Evolutionary conservation across 2,329 filamentous ascomycete species (phyloP).

Genomic region (Pseudocercospora fijiensis): DNA sequence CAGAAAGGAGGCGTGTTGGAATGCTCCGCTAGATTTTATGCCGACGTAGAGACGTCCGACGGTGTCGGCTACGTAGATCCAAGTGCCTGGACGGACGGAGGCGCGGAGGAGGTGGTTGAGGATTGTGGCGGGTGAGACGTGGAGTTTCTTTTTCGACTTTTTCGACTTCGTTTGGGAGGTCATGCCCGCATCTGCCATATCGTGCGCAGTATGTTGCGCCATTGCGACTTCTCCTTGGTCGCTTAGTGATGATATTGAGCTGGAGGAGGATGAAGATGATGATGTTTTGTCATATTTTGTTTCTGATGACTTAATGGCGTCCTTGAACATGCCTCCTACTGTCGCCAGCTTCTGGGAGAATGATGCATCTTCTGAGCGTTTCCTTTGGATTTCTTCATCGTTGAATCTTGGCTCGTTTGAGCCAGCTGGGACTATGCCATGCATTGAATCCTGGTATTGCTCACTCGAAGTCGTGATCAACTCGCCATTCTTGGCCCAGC

Average conservation of each 20-base stretch:
- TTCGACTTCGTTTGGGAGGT: not conserved
- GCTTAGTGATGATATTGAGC: conserved; percentile 47
- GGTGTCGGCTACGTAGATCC: conserved; percentile 90
- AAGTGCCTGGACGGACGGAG: conserved; percentile 78
- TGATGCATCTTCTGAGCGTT: conserved; percentile 15
- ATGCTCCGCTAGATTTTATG: conserved; percentile 81
- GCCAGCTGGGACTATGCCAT: conserved; percentile 54
- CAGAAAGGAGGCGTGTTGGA: conserved; percentile 89
- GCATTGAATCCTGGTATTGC: conserved; percentile 72
- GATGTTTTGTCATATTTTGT: conserved; percentile 7
- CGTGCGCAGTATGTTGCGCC: conserved; percentile 12
- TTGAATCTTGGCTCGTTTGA: conserved; percentile 43
- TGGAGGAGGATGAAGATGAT: conserved; percentile 10
- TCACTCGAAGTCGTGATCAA: conserved; percentile 72
- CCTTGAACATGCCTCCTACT: conserved; percentile 18
- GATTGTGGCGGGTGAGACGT: conserved; percentile 69
- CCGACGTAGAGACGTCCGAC: conserved; percentile 81
- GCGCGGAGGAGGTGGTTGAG: conserved; percentile 76
- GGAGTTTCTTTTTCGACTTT: conserved; percentile 51
- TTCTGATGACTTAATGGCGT: conserved; percentile 12
- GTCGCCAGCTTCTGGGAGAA: conserved; percentile 23
- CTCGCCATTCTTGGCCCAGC: conserved; percentile 81
- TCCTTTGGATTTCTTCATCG: conserved; percentile 18
- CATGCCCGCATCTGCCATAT: conserved; percentile 54
- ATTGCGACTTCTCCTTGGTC: not conserved